Evolutionary conservation across 768 basidiomycete species (phyloP).

Genomic region (Pluteus cervinus): DNA sequence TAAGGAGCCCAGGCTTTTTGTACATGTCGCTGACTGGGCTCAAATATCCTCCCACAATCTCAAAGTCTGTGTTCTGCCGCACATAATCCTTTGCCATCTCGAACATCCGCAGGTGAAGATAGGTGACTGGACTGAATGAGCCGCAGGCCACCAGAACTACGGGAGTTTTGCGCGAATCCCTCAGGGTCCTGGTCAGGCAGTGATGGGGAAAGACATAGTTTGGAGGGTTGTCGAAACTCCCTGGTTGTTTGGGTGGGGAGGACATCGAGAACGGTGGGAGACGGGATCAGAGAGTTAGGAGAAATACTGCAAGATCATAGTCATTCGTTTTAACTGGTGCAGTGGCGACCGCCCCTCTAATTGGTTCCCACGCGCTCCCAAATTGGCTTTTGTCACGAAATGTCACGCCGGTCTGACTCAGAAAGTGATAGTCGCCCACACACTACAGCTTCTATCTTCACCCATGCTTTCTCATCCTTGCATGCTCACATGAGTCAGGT

Average conservation of each 20-base stretch:
- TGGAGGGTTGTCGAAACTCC: conserved; percentile 55
- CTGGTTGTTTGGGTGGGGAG: conserved; percentile 23
- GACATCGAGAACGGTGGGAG: conserved; percentile 18
- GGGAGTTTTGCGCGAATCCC: conserved; percentile 67
- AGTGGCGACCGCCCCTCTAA: no score
- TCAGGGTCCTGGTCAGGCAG: conserved; percentile 53
- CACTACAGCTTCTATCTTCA: no score
- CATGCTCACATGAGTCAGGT: no score
- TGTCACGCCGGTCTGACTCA: no score
- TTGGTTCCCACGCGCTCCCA: no score
- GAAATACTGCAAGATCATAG: background rate
- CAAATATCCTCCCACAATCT: conserved; percentile 93
- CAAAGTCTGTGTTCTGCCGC: conserved; percentile 86
- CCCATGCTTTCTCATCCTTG: no score
- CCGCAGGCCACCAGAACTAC: conserved; percentile 95
- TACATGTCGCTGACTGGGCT: conserved; percentile 95
- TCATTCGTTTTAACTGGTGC: no score
- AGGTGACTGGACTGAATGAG: conserved; percentile 97
- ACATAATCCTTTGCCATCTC: conserved; percentile 99
- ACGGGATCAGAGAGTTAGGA: conserved; percentile 4
- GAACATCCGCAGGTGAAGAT: conserved; percentile 97
- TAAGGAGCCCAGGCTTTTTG: conserved; percentile 93
- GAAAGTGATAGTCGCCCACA: no score
- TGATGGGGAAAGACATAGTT: conserved; percentile 65
- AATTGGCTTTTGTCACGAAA: no score